These are phyloP conservation scores for Diaporthe humulicola DNA, from an alignment of 2,329 filamentous ascomycete species.

Conservation along the genomic window DNA sequence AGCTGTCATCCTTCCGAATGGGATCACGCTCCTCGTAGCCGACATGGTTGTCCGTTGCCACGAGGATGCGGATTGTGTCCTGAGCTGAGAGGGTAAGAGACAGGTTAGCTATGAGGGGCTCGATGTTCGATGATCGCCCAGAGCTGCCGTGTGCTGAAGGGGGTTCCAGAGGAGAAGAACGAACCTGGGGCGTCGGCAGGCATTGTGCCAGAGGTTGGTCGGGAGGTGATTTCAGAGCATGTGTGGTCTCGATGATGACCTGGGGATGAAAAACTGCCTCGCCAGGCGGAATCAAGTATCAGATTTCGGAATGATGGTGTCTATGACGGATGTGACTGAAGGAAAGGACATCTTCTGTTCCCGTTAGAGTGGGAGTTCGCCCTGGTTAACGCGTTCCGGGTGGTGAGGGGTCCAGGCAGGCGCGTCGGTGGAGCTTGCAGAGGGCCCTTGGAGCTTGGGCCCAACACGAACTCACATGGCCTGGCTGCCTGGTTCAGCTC, in stretches of 20 bases:
- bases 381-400: background rate
- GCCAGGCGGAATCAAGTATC: too few species aligned
- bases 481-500: background rate
- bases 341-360: background rate
- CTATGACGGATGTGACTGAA: background rate
- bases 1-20: constrained; percentile 96
- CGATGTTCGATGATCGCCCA: background rate
- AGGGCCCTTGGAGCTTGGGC: background rate
- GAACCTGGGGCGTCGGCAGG: constrained; percentile 44
- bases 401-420: constrained; percentile 31
- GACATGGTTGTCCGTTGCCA: constrained; percentile 98
- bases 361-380: background rate
- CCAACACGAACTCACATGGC: constrained; percentile 34
- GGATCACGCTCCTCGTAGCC: constrained; percentile 95
- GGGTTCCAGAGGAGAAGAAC: background rate
- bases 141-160: background rate
- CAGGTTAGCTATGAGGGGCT: background rate
- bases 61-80: constrained; percentile 93
- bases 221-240: background rate
- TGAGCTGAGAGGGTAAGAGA: constrained; percentile 57
- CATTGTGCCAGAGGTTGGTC: constrained; percentile 42
- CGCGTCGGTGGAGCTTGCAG: constrained; percentile 18
- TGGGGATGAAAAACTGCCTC: background rate
- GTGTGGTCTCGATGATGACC: background rate
- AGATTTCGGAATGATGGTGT: too few species aligned